Percentiles rank a stretch among this genome's conserved stretches.
Evolutionary conservation across 495 filamentous ascomycete species (phyloP).

Genomic region (Podospora didyma): DNA sequence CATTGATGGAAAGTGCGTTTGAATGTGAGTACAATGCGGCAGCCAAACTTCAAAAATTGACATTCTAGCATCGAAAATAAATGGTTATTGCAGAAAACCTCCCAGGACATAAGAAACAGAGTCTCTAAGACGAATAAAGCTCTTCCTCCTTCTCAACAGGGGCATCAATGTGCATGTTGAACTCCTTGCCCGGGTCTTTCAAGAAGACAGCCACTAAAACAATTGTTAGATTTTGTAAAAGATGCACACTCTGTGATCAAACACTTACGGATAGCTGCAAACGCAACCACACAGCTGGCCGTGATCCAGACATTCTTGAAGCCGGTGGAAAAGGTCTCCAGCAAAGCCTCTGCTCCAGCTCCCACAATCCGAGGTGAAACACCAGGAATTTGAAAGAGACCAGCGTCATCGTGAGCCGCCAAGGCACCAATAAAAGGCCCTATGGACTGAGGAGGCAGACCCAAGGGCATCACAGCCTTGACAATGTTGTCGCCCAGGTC

Average conservation of each 20-base stretch:
- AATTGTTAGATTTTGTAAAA: neutral
- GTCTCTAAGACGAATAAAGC: constrained; percentile 8
- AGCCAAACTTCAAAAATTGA: too few species aligned
- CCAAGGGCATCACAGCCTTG: constrained; percentile 18
- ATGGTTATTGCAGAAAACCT: too few species aligned
- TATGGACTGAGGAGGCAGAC: constrained; percentile 11
- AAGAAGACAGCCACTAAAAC: constrained; percentile 10
- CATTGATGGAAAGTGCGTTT: too few species aligned
- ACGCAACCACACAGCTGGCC: constrained; percentile 20
- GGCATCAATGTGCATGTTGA: constrained; percentile 22
- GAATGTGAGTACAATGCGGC: too few species aligned
- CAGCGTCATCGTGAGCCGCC: constrained; percentile 12
- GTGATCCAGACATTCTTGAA: constrained; percentile 29
- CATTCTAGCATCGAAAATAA: too few species aligned
- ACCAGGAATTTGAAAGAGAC: constrained; percentile 18
- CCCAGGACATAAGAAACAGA: too few species aligned
- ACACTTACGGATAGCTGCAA: constrained; percentile 20
- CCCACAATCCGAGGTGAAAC: constrained; percentile 22
- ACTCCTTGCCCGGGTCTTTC: constrained; percentile 15
- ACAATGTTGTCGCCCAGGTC: constrained; percentile 23
- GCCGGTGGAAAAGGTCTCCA: constrained; percentile 18
- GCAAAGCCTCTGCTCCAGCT: constrained; percentile 16
- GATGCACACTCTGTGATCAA: neutral
- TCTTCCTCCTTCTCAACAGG: constrained; percentile 23
- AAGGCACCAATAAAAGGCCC: constrained; percentile 19